Evolutionary conservation across 2,329 filamentous ascomycete genomes (phyloP).

Genomic region (Orbilia quercus): DNA sequence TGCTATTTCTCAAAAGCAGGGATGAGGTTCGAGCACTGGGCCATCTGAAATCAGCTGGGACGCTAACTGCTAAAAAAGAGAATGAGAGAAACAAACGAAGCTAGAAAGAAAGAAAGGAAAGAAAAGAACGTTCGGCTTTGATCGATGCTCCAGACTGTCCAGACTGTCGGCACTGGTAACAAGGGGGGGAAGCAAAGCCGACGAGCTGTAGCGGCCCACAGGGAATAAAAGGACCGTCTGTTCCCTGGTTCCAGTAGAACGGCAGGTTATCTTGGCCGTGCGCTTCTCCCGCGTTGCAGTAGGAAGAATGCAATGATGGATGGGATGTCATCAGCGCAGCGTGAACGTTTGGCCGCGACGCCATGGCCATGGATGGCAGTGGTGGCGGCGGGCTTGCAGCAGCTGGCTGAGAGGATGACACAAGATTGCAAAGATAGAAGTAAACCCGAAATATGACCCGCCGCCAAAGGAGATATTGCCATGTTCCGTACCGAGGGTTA

Average conservation of each 20-base stretch:
- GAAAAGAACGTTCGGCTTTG: constrained; percentile 33
- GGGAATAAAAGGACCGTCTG: no score
- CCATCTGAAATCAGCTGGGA: not conserved
- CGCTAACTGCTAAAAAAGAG: no score
- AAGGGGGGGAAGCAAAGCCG: constrained; percentile 21
- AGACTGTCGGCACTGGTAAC: constrained; percentile 44
- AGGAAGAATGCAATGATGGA: no score
- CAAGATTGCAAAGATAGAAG: constrained; percentile 14
- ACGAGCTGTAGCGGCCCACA: not conserved
- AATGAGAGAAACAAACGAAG: no score
- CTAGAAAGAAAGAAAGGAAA: not conserved
- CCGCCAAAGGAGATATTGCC: not conserved
- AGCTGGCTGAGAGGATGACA: constrained; percentile 20
- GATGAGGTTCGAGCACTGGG: constrained; percentile 3
- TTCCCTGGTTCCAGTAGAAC: constrained; percentile 33
- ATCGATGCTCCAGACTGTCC: constrained; percentile 39
- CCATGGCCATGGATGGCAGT: constrained; percentile 13
- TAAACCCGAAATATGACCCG: constrained; percentile 10
- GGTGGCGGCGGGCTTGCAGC: constrained; percentile 43
- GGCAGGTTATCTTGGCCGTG: not conserved
- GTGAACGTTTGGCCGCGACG: constrained; percentile 2
- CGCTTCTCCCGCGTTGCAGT: constrained; percentile 33
- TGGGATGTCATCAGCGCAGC: constrained; percentile 18
- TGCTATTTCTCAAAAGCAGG: constrained; percentile 17
- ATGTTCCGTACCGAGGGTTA: not conserved